phyloP scores from a whole-genome alignment of 2,329 filamentous ascomycete species.

The Beauveria asiatica region DNA sequence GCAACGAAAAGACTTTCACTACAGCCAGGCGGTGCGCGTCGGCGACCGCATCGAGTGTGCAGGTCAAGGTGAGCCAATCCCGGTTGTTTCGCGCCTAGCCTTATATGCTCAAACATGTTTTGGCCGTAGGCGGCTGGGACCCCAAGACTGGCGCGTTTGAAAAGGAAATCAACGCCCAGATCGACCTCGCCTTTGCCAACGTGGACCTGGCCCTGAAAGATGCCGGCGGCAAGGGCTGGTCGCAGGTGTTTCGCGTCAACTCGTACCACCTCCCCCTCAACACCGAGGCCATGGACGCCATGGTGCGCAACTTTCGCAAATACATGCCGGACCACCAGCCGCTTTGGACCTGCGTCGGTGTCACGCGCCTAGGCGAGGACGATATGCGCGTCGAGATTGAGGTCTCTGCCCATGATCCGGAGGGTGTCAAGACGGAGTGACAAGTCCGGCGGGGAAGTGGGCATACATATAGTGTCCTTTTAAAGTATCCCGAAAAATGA shows the following conservation, averaged over 20 bases:
- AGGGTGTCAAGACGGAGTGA: conserved; percentile 11
- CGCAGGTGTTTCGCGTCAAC: not conserved
- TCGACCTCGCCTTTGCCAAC: not conserved
- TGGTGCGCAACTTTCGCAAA: not conserved
- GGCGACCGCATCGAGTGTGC: not conserved
- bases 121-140: not conserved
- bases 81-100: too few relatives aligned
- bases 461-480: too few relatives aligned
- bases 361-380: conserved; percentile 35
- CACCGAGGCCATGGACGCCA: not conserved
- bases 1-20: not conserved
- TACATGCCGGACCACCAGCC: conserved; percentile 23
- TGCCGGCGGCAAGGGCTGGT: not conserved
- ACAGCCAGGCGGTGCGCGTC: not conserved
- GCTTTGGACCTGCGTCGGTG: conserved; percentile 45
- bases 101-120: too few relatives aligned
- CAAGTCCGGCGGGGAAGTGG: too few relatives aligned
- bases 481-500: too few relatives aligned
- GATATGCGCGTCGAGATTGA: conserved; percentile 53
- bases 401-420: conserved; percentile 37
- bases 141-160: not conserved
- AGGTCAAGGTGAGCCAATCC: not conserved
- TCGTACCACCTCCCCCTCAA: not conserved
- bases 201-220: not conserved
- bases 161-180: not conserved